phyloP scores from a whole-genome alignment of 352 stramenopile genomes.

The Phytophthora tentaculata region DNA sequence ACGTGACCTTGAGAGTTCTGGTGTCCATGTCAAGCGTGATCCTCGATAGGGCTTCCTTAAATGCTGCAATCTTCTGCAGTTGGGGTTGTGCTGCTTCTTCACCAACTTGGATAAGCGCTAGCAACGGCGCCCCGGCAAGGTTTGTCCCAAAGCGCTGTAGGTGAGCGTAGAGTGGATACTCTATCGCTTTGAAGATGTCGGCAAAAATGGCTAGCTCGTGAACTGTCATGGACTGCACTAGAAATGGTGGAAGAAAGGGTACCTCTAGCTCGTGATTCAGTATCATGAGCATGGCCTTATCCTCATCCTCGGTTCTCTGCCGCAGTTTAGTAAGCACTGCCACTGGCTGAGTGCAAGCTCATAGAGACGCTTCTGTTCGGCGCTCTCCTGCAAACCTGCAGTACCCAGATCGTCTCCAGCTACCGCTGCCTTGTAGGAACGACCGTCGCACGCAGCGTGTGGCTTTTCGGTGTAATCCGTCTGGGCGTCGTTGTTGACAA shows the following conservation, averaged over 20 bases:
- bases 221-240: constrained; percentile 7
- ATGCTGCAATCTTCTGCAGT: neutral
- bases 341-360: neutral
- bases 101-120: neutral
- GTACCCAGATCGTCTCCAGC: neutral
- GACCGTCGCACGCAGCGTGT: no score
- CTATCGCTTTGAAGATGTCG: no score
- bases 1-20: neutral
- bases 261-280: constrained; percentile 14
- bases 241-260: neutral
- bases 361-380: neutral
- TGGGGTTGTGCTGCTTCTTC: neutral
- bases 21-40: constrained; percentile 5
- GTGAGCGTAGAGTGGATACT: constrained; percentile 19
- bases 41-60: constrained; percentile 1
- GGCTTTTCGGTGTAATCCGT: no score
- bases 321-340: neutral
- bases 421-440: no score
- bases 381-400: neutral
- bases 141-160: neutral
- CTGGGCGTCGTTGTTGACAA: no score
- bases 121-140: neutral
- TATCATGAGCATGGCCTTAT: constrained; percentile 11
- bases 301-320: constrained; percentile 2
- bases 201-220: neutral